Evolutionary conservation across 1,284 basidiomycete genomes (phyloP), one percentile per base, ranked within the genome.

Genomic region (Ustilago cynodontis): DNA sequence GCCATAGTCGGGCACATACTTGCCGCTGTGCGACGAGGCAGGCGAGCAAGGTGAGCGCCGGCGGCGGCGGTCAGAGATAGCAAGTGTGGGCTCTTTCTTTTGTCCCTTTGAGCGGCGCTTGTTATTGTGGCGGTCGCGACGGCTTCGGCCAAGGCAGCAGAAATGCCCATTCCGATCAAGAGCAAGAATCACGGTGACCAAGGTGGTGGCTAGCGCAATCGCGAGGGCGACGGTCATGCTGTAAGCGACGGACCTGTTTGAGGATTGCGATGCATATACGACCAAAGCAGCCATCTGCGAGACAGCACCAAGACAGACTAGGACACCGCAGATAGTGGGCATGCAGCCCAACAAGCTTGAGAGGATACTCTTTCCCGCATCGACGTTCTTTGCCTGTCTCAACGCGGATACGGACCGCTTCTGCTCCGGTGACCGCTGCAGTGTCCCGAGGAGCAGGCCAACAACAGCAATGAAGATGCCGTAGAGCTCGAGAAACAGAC

Each of bases 401-500:
- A 24, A 49, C n/a, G 22, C 47, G 16, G 47, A 8, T 20, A 7
- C 22, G 10, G 13, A 8, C 45, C n/a, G 24, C 31, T 18, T 52
- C 14, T n/a, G 20, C 18, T 18, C 29, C 29, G n/a, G 18, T 10
- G 29, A n/a, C 14, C 16, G 51, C 37, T 6, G 68, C 29, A 2
- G 28, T 33, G 33, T 58, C 22, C n/a, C 28, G n/a, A 51, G 14
- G 6, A 75, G 54, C 35, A 78, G 29, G 13, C 51, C 51, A 7
- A 56, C 24, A 5, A 37, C 10, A 3, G 72, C 29, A 9, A 68
- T 22, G 16, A 75, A 16, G 10, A 58, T 60, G 2, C 58, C 64
- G 26, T 62, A 78, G 1, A 78, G 47, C 22, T 68, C 57, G 39
- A 78, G 53, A 3, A 39, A 50, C 11, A 78, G 49, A 1, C 62